Percentiles rank a stretch among this genome's conserved stretches.
Evolutionary conservation across 805 yeast genomes (phyloP).

Genomic region (Clavispora phyllophila): DNA sequence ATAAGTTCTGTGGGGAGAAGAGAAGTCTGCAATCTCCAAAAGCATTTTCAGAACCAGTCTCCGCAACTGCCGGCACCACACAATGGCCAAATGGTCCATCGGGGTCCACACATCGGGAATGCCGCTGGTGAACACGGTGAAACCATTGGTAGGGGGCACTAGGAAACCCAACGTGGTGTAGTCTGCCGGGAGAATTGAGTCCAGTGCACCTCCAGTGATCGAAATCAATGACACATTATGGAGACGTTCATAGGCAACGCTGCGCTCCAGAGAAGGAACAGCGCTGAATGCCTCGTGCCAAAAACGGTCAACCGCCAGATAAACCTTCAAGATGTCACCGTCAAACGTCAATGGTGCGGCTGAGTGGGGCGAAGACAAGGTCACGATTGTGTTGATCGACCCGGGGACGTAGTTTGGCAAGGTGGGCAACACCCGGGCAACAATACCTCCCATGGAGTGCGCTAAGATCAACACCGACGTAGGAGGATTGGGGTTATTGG

Average conservation of each 20-base stretch:
- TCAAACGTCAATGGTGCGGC: conserved; percentile 92
- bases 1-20: conserved; percentile 44
- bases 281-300: conserved; percentile 63
- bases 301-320: conserved; percentile 67
- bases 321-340: conserved; percentile 74
- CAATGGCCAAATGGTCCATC: conserved; percentile 89
- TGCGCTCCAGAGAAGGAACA: conserved; percentile 7
- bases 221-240: conserved; percentile 67
- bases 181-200: conserved; percentile 82
- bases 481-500: conserved; percentile 41
- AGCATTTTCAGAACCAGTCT: conserved; percentile 54
- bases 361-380: conserved; percentile 88
- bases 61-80: conserved; percentile 92
- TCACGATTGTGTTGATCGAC: conserved; percentile 78
- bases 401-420: conserved; percentile 66
- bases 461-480: conserved; percentile 74
- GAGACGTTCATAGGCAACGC: conserved; percentile 43
- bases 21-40: conserved; percentile 52
- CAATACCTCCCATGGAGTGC: conserved; percentile 98
- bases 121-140: conserved; percentile 78
- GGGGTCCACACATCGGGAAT: conserved; percentile 92
- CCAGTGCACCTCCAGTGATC: conserved; percentile 83
- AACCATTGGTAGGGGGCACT: conserved; percentile 71
- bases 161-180: conserved; percentile 71
- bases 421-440: conserved; percentile 78